These are phyloP conservation scores for Microsporum canis DNA, from an alignment of 2,329 filamentous ascomycete species.

Conservation along the genomic window DNA sequence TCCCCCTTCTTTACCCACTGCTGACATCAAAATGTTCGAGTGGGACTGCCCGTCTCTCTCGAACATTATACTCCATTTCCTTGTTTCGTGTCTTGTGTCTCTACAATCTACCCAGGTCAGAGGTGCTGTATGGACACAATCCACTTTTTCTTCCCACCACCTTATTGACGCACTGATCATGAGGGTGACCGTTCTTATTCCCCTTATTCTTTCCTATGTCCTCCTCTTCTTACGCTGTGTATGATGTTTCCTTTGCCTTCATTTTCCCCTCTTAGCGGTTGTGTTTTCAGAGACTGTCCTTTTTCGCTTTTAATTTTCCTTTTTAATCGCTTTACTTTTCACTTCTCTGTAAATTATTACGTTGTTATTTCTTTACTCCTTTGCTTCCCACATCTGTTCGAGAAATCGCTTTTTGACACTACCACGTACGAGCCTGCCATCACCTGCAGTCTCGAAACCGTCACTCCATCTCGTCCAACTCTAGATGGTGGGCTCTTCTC, in stretches of 20 bases:
- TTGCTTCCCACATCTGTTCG: not conserved
- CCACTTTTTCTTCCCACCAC: not conserved
- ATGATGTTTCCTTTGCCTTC: not conserved
- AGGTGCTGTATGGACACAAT: not conserved
- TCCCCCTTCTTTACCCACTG: not conserved
- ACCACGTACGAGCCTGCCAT: not conserved
- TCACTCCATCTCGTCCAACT: not conserved
- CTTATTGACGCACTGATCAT: not conserved
- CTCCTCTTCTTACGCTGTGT: not conserved
- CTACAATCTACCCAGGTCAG: not conserved
- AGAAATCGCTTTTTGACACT: not conserved
- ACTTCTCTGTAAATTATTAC: not conserved
- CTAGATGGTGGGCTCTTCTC: not conserved
- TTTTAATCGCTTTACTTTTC: not conserved
- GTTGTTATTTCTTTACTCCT: not conserved
- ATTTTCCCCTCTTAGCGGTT: not conserved
- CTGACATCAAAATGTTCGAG: constrained; percentile 3
- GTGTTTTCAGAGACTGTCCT: not conserved
- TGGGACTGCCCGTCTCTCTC: not conserved
- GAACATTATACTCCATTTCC: not conserved
- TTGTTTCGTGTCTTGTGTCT: not conserved
- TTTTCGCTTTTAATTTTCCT: not conserved
- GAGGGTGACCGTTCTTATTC: not conserved
- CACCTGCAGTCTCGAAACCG: not conserved
- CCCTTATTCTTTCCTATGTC: too few relatives aligned